Conservation (phyloP, 2,329 filamentous ascomycete species). For the Coniosporium tulheliwenetii region DNA sequence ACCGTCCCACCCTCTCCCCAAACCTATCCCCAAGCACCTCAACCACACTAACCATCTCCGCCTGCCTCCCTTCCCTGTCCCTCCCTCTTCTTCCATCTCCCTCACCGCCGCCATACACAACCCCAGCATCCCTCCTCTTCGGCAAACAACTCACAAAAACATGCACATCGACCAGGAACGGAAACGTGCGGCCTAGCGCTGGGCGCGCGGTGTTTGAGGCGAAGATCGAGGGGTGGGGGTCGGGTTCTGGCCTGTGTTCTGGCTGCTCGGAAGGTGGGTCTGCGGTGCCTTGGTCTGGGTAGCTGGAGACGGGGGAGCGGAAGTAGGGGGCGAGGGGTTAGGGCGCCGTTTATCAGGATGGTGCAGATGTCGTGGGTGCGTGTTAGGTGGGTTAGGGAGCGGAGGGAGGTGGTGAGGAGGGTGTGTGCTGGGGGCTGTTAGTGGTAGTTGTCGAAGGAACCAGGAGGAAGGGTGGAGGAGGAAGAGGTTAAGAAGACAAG, state of each 20-base stretch:
- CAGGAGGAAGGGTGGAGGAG: slow-evolving; percentile 10
- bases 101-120: slow-evolving; percentile 11
- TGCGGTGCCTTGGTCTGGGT: background rate
- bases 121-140: slow-evolving; percentile 18
- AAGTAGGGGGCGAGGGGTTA: background rate
- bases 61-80: slow-evolving; percentile 5
- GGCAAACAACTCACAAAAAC: slow-evolving; percentile 24
- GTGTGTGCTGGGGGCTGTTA: slow-evolving; percentile 20
- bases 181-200: slow-evolving; percentile 20
- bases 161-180: slow-evolving; percentile 20
- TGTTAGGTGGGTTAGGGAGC: slow-evolving; percentile 23
- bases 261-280: slow-evolving; percentile 3
- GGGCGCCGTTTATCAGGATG: slow-evolving; percentile 20
- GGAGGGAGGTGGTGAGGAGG: slow-evolving; percentile 24
- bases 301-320: background rate
- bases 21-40: slow-evolving; percentile 28
- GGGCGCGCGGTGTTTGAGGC: slow-evolving; percentile 19
- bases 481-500: slow-evolving; percentile 12
- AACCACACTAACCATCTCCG: slow-evolving; percentile 19
- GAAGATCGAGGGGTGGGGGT: slow-evolving; percentile 22
- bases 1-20: slow-evolving; percentile 20
- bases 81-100: slow-evolving; percentile 4
- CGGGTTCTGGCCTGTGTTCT: slow-evolving; percentile 5
- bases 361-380: slow-evolving; percentile 20
- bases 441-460: slow-evolving; percentile 5